Evolutionary conservation across 192 early-diverging fungal genomes (phyloP), one percentile per base, ranked within the genome.

Genomic region (Coemansia sp.): DNA sequence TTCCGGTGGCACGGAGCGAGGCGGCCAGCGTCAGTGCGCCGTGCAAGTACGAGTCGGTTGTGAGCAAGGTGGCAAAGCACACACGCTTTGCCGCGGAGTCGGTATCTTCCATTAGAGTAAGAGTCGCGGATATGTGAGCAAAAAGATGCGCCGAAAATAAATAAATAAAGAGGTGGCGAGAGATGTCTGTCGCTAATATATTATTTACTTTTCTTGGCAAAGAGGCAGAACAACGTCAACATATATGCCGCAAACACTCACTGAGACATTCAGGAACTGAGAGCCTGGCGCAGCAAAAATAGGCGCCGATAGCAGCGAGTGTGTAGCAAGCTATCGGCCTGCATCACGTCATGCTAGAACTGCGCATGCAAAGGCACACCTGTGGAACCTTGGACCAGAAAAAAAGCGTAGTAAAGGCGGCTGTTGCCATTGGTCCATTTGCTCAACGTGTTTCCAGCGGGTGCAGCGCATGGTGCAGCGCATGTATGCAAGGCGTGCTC

Each of bases 1-100:
- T 88, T 5, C 84, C 83, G 5, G 83, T 69, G 18, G 73, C 75
- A 18, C 90, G 79, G 12, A 98, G 84, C 8, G 90, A 90, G 55
- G 88, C 85, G 14, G 86, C 91, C 38, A 96, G 84, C 7, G 89
- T 85, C n/a, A 93, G 73, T 0, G 93, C 93, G 18, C 94, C 94
- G 37, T 88, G 85, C 45, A 93, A 82, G 68, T 98, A 96, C 20
- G 81, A 83, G 66, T 95, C 93, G 23, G 86, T 88, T 14, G 94
- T 92, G 18, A 98, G 84, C 42, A 98, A 85, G 13, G 95, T 98
- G 8, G 77, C 77, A 71, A 75, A 80, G 67, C 77, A 80, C 33
- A 71, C 65, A 0, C 66, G 72, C 23, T 56, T 33, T 50, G 10
- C 7, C 14, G 34, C 37, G 33, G 45, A 18, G 34, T 5, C 45